These are phyloP conservation scores for Stellera chamaejasme DNA, from an alignment of 345 rosid species.

Conservation along the genomic window DNA sequence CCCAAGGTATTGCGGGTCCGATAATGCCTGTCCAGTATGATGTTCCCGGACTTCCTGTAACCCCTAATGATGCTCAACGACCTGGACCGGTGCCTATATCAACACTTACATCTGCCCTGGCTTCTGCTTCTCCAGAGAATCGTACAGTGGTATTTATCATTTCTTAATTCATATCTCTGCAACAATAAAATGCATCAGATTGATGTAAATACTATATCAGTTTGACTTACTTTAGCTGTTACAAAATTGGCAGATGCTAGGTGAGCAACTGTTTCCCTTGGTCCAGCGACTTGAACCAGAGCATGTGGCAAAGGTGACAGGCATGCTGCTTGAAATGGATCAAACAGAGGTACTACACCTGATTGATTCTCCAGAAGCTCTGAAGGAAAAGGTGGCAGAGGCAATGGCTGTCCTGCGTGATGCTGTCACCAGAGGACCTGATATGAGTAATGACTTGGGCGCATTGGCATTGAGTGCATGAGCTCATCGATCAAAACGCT, in stretches of 20 bases:
- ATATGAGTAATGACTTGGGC: constrained; percentile 29
- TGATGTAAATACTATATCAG: neutral
- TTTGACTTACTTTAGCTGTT: neutral
- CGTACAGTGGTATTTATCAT: constrained; percentile 23
- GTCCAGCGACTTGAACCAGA: constrained; percentile 50
- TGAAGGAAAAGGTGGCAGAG: constrained; percentile 55
- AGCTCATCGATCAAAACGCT: constrained; percentile 3
- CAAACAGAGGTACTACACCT: constrained; percentile 64
- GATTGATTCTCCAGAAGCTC: constrained; percentile 61
- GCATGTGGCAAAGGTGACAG: constrained; percentile 60
- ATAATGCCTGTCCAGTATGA: constrained; percentile 36
- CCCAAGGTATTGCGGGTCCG: constrained; percentile 33
- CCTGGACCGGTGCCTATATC: constrained; percentile 26
- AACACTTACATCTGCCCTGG: constrained; percentile 49
- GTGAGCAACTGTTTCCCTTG: constrained; percentile 64
- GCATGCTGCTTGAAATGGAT: constrained; percentile 79
- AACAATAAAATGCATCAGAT: neutral
- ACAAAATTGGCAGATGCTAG: constrained; percentile 42
- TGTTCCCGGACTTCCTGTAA: constrained; percentile 28
- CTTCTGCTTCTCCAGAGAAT: constrained; percentile 34
- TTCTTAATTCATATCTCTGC: neutral
- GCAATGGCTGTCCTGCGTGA: constrained; percentile 57
- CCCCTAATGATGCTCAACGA: constrained; percentile 20
- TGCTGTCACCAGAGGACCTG: constrained; percentile 20
- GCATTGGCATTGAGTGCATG: constrained; percentile 19